phyloP scores from a whole-genome alignment of 2,329 filamentous ascomycete genomes.

The Chaetothyriales sp. region DNA sequence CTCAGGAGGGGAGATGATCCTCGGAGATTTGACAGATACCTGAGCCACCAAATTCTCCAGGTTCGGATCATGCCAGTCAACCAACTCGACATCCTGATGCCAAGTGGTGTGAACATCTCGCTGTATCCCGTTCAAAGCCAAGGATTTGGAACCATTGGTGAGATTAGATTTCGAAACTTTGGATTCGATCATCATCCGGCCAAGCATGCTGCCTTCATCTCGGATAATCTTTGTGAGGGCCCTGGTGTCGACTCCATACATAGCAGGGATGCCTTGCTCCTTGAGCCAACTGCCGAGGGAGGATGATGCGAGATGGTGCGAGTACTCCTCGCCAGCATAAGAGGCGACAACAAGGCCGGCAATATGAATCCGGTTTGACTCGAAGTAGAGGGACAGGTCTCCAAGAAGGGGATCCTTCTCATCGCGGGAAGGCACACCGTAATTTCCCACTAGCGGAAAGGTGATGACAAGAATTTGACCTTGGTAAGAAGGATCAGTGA shows the following conservation, averaged over 20 bases:
- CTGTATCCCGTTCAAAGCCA: constrained; percentile 25
- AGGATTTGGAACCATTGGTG: constrained; percentile 22
- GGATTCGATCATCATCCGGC: constrained; percentile 67
- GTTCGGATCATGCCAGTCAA: constrained; percentile 88
- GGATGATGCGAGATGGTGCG: constrained; percentile 79
- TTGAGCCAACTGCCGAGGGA: constrained; percentile 92
- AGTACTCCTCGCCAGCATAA: constrained; percentile 89
- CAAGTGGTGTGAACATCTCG: constrained; percentile 27
- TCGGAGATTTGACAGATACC: constrained; percentile 75
- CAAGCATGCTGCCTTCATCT: constrained; percentile 90
- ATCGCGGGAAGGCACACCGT: constrained; percentile 82
- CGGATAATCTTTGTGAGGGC: constrained; percentile 88
- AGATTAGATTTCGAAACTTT: constrained; percentile 28
- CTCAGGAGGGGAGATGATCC: constrained; percentile 64
- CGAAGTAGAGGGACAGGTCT: constrained; percentile 82
- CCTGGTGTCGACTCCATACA: constrained; percentile 89
- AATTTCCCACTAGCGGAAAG: constrained; percentile 91
- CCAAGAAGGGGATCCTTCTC: constrained; percentile 69
- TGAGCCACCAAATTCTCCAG: constrained; percentile 54
- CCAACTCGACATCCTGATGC: constrained; percentile 52
- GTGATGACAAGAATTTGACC: constrained; percentile 95
- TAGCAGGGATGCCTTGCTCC: constrained; percentile 83
- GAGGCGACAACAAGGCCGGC: constrained; percentile 80
- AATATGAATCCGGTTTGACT: constrained; percentile 83
- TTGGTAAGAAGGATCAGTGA: constrained; percentile 76